Evolutionary conservation across 2,329 filamentous ascomycete species (phyloP).

Genomic region (Botrytis galanthina): DNA sequence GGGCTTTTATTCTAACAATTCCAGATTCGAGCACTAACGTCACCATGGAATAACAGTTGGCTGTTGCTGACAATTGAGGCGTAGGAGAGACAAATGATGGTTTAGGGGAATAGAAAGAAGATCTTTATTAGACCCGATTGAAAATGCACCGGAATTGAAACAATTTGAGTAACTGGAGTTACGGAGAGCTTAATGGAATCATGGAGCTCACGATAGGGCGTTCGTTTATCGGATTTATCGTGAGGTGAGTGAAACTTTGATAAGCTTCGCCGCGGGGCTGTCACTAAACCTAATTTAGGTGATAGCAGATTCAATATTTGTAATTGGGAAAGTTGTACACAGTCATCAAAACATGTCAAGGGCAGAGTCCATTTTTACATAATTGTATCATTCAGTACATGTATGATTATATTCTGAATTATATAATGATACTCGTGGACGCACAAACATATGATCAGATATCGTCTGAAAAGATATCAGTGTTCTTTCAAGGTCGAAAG

Average conservation of each 20-base stretch:
- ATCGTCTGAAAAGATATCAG: background rate
- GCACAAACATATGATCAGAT: background rate
- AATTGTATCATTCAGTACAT: background rate
- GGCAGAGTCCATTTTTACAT: background rate
- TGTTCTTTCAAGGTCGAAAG: background rate
- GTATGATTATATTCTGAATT: background rate
- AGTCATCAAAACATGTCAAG: background rate
- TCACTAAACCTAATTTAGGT: background rate
- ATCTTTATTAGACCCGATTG: background rate
- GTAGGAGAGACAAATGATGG: background rate
- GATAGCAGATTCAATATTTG: background rate
- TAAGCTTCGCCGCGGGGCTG: conserved; percentile 6
- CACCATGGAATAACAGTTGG: conserved; percentile 15
- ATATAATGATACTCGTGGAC: background rate
- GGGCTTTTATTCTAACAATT: conserved; percentile 13
- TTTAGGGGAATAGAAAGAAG: background rate
- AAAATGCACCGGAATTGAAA: background rate
- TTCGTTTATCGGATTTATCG: conserved; percentile 6
- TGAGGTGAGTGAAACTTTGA: background rate
- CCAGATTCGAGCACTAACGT: background rate
- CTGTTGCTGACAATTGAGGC: conserved; percentile 10
- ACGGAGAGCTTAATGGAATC: background rate
- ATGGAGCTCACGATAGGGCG: background rate
- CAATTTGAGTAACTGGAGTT: conserved; percentile 3
- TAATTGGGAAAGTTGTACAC: background rate